phyloP scores from a whole-genome alignment of 805 yeast genomes.

The Wickerhamiella azyma region DNA sequence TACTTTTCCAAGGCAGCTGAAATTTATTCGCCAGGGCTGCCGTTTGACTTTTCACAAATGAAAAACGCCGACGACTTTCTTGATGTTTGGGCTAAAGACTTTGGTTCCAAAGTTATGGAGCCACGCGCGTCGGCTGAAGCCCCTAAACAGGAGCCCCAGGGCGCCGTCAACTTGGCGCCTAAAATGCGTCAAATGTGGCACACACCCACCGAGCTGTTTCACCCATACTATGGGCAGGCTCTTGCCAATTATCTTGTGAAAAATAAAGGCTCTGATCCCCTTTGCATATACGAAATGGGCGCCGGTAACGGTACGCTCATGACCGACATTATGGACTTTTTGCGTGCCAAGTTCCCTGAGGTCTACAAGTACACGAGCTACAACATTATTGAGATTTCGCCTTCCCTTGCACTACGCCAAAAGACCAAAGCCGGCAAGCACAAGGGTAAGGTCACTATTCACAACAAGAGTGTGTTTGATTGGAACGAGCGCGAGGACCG shows the following conservation, averaged over 20 bases:
- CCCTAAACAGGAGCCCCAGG: constrained; percentile 6
- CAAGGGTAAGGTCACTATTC: constrained; percentile 42
- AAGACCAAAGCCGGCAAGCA: constrained; percentile 33
- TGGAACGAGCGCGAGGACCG: constrained; percentile 49
- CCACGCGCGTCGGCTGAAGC: constrained; percentile 11
- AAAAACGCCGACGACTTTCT: constrained; percentile 57
- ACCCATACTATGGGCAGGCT: constrained; percentile 76
- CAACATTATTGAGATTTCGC: constrained; percentile 58
- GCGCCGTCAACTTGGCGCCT: constrained; percentile 3
- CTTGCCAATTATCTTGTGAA: constrained; percentile 61
- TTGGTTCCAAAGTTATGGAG: constrained; percentile 24
- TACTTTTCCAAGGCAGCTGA: constrained; percentile 69
- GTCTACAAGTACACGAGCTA: constrained; percentile 57
- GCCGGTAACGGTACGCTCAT: constrained; percentile 84
- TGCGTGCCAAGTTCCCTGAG: constrained; percentile 51
- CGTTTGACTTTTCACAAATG: constrained; percentile 47
- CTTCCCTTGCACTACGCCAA: constrained; percentile 37
- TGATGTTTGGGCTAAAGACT: constrained; percentile 51
- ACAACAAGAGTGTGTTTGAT: constrained; percentile 62
- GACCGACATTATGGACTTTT: constrained; percentile 56
- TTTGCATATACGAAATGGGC: constrained; percentile 75
- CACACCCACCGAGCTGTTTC: constrained; percentile 74
- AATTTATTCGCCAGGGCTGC: constrained; percentile 53
- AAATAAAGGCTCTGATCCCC: constrained; percentile 45
- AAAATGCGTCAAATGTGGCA: constrained; percentile 56